Percentiles rank a stretch among this genome's conserved stretches.
phyloP scores from a whole-genome alignment of 768 basidiomycete genomes.

The Daedaleopsis nitida region DNA sequence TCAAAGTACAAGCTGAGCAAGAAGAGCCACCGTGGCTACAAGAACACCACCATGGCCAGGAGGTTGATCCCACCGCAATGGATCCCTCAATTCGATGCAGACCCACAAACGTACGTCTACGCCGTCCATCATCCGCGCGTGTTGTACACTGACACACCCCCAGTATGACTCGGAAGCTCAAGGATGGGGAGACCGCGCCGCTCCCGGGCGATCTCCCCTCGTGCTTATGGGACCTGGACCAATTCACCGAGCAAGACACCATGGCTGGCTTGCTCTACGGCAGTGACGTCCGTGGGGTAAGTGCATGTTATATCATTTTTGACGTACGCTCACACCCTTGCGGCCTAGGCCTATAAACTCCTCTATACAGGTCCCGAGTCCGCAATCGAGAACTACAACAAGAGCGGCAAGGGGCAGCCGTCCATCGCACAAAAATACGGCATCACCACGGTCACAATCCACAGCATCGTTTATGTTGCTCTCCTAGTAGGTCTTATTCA shows the following conservation, averaged over 20 bases:
- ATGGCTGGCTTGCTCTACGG: neutral
- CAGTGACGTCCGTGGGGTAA: neutral
- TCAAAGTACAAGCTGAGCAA: neutral
- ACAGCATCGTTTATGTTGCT: neutral
- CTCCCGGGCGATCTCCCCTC: neutral
- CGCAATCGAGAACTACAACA: neutral
- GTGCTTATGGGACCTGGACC: neutral
- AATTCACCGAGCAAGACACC: neutral
- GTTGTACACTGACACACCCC: neutral
- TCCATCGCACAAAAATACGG: neutral
- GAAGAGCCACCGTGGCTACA: neutral
- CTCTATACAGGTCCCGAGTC: neutral
- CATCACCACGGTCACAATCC: neutral
- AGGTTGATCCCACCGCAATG: neutral
- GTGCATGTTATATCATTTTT: neutral
- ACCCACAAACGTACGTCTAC: neutral
- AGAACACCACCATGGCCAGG: neutral
- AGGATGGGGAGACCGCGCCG: neutral
- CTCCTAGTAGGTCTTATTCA: neutral
- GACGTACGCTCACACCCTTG: neutral
- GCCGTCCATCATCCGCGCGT: neutral
- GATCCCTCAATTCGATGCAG: neutral
- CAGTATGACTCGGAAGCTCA: neutral
- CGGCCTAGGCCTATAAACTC: neutral
- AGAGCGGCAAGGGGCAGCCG: neutral